Evolutionary conservation across 176 grass and related monocot species (phyloP).

Genomic region (Eleusine coracana): DNA sequence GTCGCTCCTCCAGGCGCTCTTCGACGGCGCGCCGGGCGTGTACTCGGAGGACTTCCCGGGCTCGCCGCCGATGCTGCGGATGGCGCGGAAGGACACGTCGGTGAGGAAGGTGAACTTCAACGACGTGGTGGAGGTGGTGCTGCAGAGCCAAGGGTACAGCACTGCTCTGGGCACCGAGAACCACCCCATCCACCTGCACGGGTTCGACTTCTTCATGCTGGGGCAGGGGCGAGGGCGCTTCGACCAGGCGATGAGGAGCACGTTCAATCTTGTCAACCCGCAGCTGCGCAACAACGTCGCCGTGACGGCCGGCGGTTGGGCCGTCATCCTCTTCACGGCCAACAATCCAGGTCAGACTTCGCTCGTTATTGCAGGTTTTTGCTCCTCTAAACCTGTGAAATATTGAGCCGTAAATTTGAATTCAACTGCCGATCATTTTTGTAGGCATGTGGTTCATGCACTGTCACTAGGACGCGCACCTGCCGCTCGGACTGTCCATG

Average conservation of each 20-base stretch:
- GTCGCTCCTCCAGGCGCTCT: slow-evolving; percentile 61
- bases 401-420: neutral
- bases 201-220: slow-evolving; percentile 66
- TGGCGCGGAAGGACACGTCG: slow-evolving; percentile 8
- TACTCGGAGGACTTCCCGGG: slow-evolving; percentile 61
- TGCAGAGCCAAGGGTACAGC: slow-evolving; percentile 49
- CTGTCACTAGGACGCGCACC: slow-evolving; percentile 61
- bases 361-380: no score
- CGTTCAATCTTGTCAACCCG: slow-evolving; percentile 59
- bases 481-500: slow-evolving; percentile 51
- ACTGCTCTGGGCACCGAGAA: slow-evolving; percentile 43
- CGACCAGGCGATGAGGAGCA: neutral
- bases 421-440: neutral
- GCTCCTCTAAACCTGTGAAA: neutral
- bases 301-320: slow-evolving; percentile 60
- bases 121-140: slow-evolving; percentile 67
- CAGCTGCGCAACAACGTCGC: slow-evolving; percentile 52
- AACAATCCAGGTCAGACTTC: slow-evolving; percentile 50
- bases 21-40: slow-evolving; percentile 9
- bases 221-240: slow-evolving; percentile 60
- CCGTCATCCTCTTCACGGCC: slow-evolving; percentile 54
- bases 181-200: slow-evolving; percentile 79
- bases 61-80: slow-evolving; percentile 7
- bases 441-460: slow-evolving; percentile 74
- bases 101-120: slow-evolving; percentile 52